Evolutionary conservation across 805 yeast species (phyloP).

Genomic region (Pichia manshurica): DNA sequence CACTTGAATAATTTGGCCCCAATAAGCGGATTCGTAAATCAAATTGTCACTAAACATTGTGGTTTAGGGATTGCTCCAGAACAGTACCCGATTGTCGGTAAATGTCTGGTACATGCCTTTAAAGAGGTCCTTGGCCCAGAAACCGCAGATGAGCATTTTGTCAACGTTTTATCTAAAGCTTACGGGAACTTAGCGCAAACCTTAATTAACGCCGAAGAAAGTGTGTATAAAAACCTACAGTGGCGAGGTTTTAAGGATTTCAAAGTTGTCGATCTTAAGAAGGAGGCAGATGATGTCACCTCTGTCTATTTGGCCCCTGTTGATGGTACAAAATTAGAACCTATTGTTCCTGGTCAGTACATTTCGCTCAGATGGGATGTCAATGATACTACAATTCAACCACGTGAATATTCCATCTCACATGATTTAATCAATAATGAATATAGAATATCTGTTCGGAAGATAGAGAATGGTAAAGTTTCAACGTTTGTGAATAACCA

Average conservation of each 20-base stretch:
- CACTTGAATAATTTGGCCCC: conserved; percentile 55
- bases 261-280: conserved; percentile 34
- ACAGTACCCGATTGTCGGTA: conserved; percentile 64
- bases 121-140: conserved; percentile 44
- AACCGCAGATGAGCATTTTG: conserved; percentile 53
- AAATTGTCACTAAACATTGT: conserved; percentile 60
- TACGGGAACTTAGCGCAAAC: conserved; percentile 58
- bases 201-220: conserved; percentile 50
- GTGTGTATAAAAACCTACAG: conserved; percentile 35
- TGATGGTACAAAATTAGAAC: conserved; percentile 30
- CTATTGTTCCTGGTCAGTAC: conserved; percentile 41
- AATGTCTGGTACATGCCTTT: conserved; percentile 49
- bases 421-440: conserved; percentile 32
- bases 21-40: conserved; percentile 47
- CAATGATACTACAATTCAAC: conserved; percentile 34
- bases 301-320: conserved; percentile 46
- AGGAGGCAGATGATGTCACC: conserved; percentile 43
- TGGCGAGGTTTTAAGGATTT: conserved; percentile 62
- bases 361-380: conserved; percentile 31
- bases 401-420: conserved; percentile 58
- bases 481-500: conserved; percentile 46
- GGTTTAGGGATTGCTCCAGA: conserved; percentile 58
- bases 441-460: conserved; percentile 55
- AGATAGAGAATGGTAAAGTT: conserved; percentile 47
- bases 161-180: conserved; percentile 62